These are phyloP conservation scores for Hymenoscyphus repandus DNA, from an alignment of 2,329 filamentous ascomycete genomes.

Conservation along the genomic window DNA sequence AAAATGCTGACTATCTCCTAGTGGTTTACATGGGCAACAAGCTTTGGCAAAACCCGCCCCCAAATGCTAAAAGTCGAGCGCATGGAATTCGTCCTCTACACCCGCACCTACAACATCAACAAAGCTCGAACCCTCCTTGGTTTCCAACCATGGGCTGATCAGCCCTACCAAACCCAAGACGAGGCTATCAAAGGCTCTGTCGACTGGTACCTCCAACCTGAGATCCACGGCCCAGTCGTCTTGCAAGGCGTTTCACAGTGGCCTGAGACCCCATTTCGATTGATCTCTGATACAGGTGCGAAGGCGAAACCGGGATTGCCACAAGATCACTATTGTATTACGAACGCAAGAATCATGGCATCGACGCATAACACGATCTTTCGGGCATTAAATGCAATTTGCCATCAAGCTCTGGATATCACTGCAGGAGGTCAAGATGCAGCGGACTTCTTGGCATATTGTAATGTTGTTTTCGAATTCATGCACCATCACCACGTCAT, in stretches of 20 bases:
- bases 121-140: slow-evolving; percentile 17
- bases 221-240: slow-evolving; percentile 17
- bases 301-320: slow-evolving; percentile 9
- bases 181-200: slow-evolving; percentile 18
- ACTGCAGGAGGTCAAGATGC: slow-evolving; percentile 25
- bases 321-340: slow-evolving; percentile 16
- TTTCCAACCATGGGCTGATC: slow-evolving; percentile 18
- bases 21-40: slow-evolving; percentile 16
- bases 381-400: slow-evolving; percentile 31
- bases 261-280: slow-evolving; percentile 17
- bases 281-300: slow-evolving; percentile 16
- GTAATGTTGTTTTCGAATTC: slow-evolving; percentile 28
- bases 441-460: slow-evolving; percentile 30
- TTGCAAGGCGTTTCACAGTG: slow-evolving; percentile 11
- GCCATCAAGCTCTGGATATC: slow-evolving; percentile 30
- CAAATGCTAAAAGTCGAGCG: slow-evolving; percentile 15
- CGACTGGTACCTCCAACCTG: slow-evolving; percentile 17
- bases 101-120: slow-evolving; percentile 20
- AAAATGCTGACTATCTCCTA: background rate
- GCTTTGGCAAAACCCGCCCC: slow-evolving; percentile 17
- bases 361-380: slow-evolving; percentile 30
- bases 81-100: slow-evolving; percentile 23
- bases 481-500: slow-evolving; percentile 34
- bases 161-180: slow-evolving; percentile 17
- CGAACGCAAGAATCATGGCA: slow-evolving; percentile 27